These are phyloP conservation scores for Arthromyces matolae DNA, from an alignment of 768 basidiomycete species.

Conservation along the genomic window DNA sequence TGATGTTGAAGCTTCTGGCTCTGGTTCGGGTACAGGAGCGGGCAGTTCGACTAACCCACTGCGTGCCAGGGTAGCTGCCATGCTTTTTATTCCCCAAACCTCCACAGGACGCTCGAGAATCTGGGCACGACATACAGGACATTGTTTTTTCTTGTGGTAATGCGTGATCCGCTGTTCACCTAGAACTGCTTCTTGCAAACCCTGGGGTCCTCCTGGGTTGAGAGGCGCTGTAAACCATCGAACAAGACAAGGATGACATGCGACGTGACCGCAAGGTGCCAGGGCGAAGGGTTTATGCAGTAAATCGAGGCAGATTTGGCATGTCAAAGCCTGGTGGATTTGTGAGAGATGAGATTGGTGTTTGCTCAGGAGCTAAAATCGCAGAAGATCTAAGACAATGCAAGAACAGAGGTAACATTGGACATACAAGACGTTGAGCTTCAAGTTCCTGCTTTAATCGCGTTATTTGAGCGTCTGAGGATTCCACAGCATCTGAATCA, in stretches of 20 bases:
- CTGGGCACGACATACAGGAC: constrained; percentile 67
- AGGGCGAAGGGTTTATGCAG: constrained; percentile 72
- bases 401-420: background rate
- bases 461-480: constrained; percentile 27
- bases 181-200: constrained; percentile 33
- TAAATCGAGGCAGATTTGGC: constrained; percentile 76
- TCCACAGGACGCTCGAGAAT: constrained; percentile 63
- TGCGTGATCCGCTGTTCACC: constrained; percentile 32
- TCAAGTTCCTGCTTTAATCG: constrained; percentile 43
- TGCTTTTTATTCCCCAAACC: constrained; percentile 66
- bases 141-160: constrained; percentile 57
- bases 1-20: constrained; percentile 18
- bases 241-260: constrained; percentile 69
- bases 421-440: constrained; percentile 35
- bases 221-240: constrained; percentile 65
- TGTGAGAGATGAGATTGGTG: constrained; percentile 53
- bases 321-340: constrained; percentile 62
- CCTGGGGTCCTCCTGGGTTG: constrained; percentile 4
- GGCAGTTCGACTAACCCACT: constrained; percentile 48
- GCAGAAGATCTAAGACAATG: constrained; percentile 1
- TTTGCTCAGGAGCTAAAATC: constrained; percentile 41
- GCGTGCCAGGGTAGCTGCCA: constrained; percentile 49
- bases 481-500: constrained; percentile 16
- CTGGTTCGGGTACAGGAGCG: constrained; percentile 16
- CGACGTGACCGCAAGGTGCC: constrained; percentile 71